phyloP scores from a whole-genome alignment of 371 early-diverging fungal genomes.

The Mortierella sp. region DNA sequence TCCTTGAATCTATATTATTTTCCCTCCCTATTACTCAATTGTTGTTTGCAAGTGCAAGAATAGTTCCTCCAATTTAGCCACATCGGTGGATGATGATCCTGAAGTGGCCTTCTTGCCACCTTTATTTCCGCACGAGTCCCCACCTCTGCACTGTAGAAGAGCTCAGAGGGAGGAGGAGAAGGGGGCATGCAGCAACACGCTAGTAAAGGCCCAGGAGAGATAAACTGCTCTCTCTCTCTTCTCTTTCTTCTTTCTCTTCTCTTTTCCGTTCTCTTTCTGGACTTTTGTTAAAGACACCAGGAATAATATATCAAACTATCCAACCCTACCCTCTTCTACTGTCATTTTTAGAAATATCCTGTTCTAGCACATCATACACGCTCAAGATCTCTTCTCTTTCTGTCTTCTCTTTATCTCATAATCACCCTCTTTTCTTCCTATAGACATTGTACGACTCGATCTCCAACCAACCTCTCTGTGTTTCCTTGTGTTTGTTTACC shows the following conservation, averaged over 20 bases:
- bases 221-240: background rate
- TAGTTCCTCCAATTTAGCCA: background rate
- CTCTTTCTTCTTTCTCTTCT: background rate
- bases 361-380: background rate
- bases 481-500: background rate
- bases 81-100: background rate
- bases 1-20: background rate
- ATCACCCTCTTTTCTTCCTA: background rate
- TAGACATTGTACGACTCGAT: background rate
- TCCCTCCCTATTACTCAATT: background rate
- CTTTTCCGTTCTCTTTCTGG: background rate
- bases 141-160: constrained; percentile 3
- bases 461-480: background rate
- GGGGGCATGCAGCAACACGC: constrained; percentile 5
- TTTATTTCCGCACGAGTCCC: constrained; percentile 1
- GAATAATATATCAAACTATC: background rate
- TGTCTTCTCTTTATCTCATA: background rate
- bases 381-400: too few species aligned
- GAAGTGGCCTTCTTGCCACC: constrained; percentile 1
- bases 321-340: background rate
- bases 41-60: background rate
- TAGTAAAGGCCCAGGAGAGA: constrained; percentile 12
- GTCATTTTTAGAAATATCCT: too few species aligned
- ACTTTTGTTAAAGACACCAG: background rate
- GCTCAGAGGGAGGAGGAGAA: background rate